A percentile compares a stretch with the other conserved stretches of the same genome.
Conservation (phyloP, 495 filamentous ascomycete genomes). For the Hypomontagnella monticulosa region DNA sequence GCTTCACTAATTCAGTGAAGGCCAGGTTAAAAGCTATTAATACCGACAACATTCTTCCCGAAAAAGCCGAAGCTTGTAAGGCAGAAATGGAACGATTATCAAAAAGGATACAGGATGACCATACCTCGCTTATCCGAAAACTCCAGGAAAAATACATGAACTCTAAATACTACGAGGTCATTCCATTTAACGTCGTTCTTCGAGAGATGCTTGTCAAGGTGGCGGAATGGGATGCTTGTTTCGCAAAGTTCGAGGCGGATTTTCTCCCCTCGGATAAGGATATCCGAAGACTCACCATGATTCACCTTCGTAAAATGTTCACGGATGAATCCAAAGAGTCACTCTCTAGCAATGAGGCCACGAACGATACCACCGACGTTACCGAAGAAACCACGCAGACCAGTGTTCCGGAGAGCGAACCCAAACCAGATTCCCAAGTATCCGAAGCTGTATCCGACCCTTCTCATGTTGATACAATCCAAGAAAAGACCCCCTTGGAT, state of each 20-base stretch:
- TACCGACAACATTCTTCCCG: slow-evolving; percentile 86
- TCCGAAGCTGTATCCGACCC: slow-evolving; percentile 24
- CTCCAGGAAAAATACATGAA: slow-evolving; percentile 90
- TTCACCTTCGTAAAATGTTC: slow-evolving; percentile 95
- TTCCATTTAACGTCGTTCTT: slow-evolving; percentile 87
- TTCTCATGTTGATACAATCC: slow-evolving; percentile 25
- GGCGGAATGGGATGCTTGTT: slow-evolving; percentile 89
- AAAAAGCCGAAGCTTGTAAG: slow-evolving; percentile 82
- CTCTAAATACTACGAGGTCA: slow-evolving; percentile 95
- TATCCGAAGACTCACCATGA: slow-evolving; percentile 86
- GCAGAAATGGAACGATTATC: slow-evolving; percentile 79
- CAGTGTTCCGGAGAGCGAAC: slow-evolving; percentile 42
- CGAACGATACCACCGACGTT: slow-evolving; percentile 49
- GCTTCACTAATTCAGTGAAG: slow-evolving; percentile 88
- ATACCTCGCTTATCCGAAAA: slow-evolving; percentile 72
- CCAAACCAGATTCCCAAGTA: slow-evolving; percentile 42
- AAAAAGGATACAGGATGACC: slow-evolving; percentile 82
- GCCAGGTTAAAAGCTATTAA: slow-evolving; percentile 86
- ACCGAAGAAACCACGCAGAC: slow-evolving; percentile 54
- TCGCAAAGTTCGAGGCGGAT: slow-evolving; percentile 88
- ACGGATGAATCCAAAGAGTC: slow-evolving; percentile 82
- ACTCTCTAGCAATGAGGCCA: slow-evolving; percentile 68
- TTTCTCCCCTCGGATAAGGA: slow-evolving; percentile 98
- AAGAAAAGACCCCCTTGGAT: slow-evolving; percentile 31
- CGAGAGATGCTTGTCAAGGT: slow-evolving; percentile 92